Evolutionary conservation across 805 yeast species (phyloP).

Genomic region (Wickerhamomyces ciferrii): DNA sequence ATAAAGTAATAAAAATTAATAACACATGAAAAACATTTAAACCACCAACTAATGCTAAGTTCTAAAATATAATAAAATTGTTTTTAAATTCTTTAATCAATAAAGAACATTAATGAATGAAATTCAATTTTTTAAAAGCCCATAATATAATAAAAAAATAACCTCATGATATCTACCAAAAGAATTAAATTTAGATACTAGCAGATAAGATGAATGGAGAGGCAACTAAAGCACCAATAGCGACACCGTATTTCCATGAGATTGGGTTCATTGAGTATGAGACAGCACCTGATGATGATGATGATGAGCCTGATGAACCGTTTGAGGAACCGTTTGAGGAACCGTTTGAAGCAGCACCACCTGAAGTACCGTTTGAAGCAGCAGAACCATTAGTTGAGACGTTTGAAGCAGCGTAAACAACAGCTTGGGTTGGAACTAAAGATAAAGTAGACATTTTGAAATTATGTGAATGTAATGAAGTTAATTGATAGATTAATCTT

Average conservation of each 20-base stretch:
- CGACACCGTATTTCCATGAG: constrained; percentile 35
- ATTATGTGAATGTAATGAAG: constrained; percentile 1
- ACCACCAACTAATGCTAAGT: neutral
- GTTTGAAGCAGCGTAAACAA: constrained; percentile 18
- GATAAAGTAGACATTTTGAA: constrained; percentile 15
- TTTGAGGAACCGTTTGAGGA: constrained; percentile 8
- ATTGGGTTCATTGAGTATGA: constrained; percentile 27
- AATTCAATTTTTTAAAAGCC: too few species aligned
- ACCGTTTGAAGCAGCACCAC: constrained; percentile 3
- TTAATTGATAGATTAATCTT: neutral
- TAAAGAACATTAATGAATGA: neutral
- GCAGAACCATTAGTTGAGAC: constrained; percentile 7
- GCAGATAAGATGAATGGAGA: constrained; percentile 31
- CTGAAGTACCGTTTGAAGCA: constrained; percentile 12
- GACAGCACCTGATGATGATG: constrained; percentile 26
- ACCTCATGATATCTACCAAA: neutral
- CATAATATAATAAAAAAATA: too few species aligned
- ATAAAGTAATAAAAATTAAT: neutral
- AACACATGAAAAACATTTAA: neutral
- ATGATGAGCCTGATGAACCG: constrained; percentile 8
- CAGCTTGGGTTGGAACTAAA: constrained; percentile 23
- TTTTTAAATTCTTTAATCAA: neutral
- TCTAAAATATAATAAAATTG: neutral
- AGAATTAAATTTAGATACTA: constrained; percentile 17
- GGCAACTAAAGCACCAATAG: constrained; percentile 31